Conservation (phyloP, 2,329 filamentous ascomycete species). For the Daldinia eschscholtzii region DNA sequence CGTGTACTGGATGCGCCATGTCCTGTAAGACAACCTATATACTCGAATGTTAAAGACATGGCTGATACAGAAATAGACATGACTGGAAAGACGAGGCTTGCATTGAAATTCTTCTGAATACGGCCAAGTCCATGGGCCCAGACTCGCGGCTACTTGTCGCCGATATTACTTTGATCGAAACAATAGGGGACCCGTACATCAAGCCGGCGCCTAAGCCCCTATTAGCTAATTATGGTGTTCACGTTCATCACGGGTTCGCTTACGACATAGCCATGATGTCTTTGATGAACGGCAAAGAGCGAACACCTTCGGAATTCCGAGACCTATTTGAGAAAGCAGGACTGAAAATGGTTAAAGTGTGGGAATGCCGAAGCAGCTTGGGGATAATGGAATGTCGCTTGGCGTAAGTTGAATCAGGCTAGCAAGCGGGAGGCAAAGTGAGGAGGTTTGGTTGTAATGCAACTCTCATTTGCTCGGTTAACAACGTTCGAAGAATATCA, state of each 20-base stretch:
- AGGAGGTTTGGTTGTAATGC: conserved; percentile 6
- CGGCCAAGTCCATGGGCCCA: conserved; percentile 35
- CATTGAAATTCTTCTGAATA: conserved; percentile 31
- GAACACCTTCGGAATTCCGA: conserved; percentile 40
- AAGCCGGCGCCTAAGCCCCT: conserved; percentile 40
- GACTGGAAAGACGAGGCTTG: conserved; percentile 41
- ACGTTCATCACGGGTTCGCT: conserved; percentile 39
- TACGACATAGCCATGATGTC: conserved; percentile 45
- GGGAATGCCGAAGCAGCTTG: conserved; percentile 41
- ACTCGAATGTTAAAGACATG: conserved; percentile 9
- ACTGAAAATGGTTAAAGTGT: conserved; percentile 41
- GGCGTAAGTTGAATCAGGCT: conserved; percentile 17
- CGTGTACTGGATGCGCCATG: conserved; percentile 47
- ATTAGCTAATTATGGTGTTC: conserved; percentile 39
- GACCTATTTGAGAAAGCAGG: conserved; percentile 37
- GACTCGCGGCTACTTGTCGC: conserved; percentile 41
- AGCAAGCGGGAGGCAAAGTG: conserved; percentile 2
- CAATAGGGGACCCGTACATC: conserved; percentile 39
- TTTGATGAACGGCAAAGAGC: conserved; percentile 39
- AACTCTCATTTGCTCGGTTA: conserved; percentile 21
- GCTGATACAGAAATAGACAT: conserved; percentile 32
- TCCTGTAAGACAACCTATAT: conserved; percentile 29
- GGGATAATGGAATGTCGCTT: conserved; percentile 44
- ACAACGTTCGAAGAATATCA: conserved; percentile 7
- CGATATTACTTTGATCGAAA: conserved; percentile 40